Evolutionary conservation across 2,329 filamentous ascomycete species (phyloP).

Genomic region (Penicillium olsonii): DNA sequence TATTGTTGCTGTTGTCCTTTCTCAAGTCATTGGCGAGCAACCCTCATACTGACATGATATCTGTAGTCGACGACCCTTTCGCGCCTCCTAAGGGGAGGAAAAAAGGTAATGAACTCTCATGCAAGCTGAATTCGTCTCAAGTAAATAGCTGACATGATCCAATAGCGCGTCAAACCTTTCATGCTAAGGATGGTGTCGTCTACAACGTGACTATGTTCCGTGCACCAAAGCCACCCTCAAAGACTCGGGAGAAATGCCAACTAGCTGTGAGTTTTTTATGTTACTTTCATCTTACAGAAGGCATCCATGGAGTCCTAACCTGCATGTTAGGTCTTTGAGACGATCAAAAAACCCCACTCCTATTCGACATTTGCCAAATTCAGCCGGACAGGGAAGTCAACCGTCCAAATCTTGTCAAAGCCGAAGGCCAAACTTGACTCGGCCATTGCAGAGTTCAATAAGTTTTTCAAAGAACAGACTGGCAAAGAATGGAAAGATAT

Average conservation of each 20-base stretch:
- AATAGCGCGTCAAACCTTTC: constrained; percentile 55
- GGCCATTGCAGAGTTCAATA: constrained; percentile 55
- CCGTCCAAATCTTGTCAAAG: constrained; percentile 36
- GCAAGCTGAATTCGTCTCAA: too few species aligned
- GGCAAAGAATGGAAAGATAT: constrained; percentile 61
- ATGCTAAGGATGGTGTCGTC: constrained; percentile 60
- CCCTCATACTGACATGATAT: constrained; percentile 10
- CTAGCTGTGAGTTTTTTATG: constrained; percentile 60
- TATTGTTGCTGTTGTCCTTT: neutral
- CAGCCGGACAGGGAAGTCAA: constrained; percentile 32
- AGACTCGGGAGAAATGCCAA: constrained; percentile 59
- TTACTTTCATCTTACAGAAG: neutral
- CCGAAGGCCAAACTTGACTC: constrained; percentile 30
- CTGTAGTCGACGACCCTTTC: constrained; percentile 7
- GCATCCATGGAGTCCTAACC: constrained; percentile 6
- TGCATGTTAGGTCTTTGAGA: constrained; percentile 65
- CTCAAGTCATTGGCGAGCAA: too few species aligned
- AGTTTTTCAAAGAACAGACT: constrained; percentile 61
- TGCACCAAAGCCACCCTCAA: constrained; percentile 45
- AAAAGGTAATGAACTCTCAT: neutral
- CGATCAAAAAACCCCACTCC: constrained; percentile 57
- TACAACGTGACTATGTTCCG: constrained; percentile 66
- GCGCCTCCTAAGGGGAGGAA: constrained; percentile 53
- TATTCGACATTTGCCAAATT: constrained; percentile 63
- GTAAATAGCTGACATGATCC: too few species aligned